Base-by-base conservation (phyloP, 805 yeast species). In the Brettanomyces anomalus region DNA sequence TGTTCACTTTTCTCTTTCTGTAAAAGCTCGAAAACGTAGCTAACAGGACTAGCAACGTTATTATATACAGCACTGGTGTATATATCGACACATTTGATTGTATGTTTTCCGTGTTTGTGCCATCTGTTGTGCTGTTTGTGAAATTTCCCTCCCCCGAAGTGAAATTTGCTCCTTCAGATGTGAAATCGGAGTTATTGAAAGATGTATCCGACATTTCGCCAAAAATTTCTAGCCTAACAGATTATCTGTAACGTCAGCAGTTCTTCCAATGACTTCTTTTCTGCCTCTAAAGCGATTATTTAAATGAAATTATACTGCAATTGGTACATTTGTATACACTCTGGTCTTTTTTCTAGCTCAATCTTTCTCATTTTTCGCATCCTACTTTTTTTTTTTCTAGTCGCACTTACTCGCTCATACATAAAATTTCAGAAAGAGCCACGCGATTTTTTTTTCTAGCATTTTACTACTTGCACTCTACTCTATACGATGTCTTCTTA, bases 1-100 rank as follows among this genome's bases (percentile, higher is more conserved):
- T 72, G 43, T 67, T 60, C 33, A 75, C 55, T 49, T 76, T 75
- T 55, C 74, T 74, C 43, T 68, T 61, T 53, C 90, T 74, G 60
- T 88, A 85, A 42, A 71, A 67, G 36, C 79, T 70, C 17, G 94
- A 77, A 58, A 89, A 89, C 5, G 79, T 64, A 28, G 79, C 65
- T 46, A 89, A 70, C 2, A 89, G 77, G 3, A 83, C 56, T 36
- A 86, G 57, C 48, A 89, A 61, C 26, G 87, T 74, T 4, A 74
- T 79, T 43, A 86, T 79, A 59, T 89, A 89, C 33, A 84, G 63
- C 41, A 89, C 57, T 17, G 96, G 96, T 5, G 93, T 84, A 54
- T 68, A 70, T 21, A 80, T 70, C 4, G 85, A 76, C 43, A 79
- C 68, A 43, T 65, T 65, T 38, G 65, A 60, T 5, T 32, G 20